Evolutionary conservation across 768 basidiomycete genomes (phyloP).

Genomic region (Leccinum barrowsii): DNA sequence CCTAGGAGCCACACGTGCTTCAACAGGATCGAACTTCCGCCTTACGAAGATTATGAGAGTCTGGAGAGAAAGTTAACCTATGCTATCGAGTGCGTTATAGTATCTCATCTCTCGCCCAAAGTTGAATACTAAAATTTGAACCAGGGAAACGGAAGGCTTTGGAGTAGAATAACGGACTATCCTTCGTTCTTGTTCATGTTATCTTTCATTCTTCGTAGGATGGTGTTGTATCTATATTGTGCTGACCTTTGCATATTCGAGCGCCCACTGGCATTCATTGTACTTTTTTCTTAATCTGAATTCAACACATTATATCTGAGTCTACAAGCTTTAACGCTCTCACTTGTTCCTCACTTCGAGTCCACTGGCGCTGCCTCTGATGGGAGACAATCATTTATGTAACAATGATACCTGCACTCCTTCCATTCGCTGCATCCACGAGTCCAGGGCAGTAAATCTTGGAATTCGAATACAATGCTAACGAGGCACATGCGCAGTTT

Average conservation of each 20-base stretch:
- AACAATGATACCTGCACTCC: too few relatives aligned
- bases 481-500: too few relatives aligned
- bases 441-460: not conserved
- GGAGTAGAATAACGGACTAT: constrained; percentile 48
- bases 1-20: constrained; percentile 95
- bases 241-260: constrained; percentile 2
- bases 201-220: constrained; percentile 1
- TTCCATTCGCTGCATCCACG: too few relatives aligned
- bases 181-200: constrained; percentile 4
- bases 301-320: not conserved
- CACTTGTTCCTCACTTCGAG: not conserved
- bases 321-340: not conserved
- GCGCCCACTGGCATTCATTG: not conserved
- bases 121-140: constrained; percentile 8
- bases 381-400: too few relatives aligned
- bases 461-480: not conserved
- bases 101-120: not conserved
- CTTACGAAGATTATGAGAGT: constrained; percentile 84
- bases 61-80: constrained; percentile 82
- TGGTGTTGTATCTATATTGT: constrained; percentile 16
- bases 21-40: constrained; percentile 84
- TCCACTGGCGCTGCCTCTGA: not conserved
- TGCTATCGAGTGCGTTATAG: constrained; percentile 68
- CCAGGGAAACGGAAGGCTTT: constrained; percentile 76
- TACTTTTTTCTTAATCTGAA: not conserved